Conservation (phyloP, 768 basidiomycete genomes). For the Hypholoma fasciculare region DNA sequence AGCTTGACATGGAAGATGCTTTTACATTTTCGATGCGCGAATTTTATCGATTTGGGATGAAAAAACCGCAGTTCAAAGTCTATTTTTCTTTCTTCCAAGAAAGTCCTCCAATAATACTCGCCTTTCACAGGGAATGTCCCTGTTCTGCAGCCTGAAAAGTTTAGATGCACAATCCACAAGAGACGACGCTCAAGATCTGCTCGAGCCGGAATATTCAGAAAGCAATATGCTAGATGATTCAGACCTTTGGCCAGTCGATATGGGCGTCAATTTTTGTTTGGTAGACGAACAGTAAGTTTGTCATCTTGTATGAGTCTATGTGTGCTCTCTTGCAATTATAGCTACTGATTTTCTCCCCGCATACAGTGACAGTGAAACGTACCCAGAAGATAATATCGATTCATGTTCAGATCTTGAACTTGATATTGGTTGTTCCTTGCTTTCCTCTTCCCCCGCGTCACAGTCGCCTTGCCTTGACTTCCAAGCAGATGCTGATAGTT, state of each 20-base stretch:
- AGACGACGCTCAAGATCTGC: not conserved
- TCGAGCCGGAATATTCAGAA: too few relatives aligned
- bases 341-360: not conserved
- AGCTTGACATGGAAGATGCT: conserved; percentile 27
- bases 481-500: not conserved
- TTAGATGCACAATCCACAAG: not conserved
- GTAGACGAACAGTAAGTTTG: too few relatives aligned
- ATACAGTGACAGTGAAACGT: not conserved
- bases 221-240: too few relatives aligned
- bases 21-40: conserved; percentile 43
- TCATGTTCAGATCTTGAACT: not conserved
- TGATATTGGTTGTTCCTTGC: too few relatives aligned
- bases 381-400: not conserved
- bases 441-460: too few relatives aligned
- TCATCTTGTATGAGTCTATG: too few relatives aligned
- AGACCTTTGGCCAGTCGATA: too few relatives aligned
- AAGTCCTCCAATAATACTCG: not conserved
- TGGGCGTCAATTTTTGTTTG: too few relatives aligned
- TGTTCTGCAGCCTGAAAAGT: not conserved
- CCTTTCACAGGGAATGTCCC: conserved; percentile 9
- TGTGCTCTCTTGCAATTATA: too few relatives aligned
- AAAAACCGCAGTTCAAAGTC: conserved; percentile 51
- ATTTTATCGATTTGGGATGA: conserved; percentile 42
- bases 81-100: not conserved
- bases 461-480: not conserved